Percentiles rank a stretch among this genome's conserved stretches.
These are phyloP conservation scores for Platismatia glauca DNA, from an alignment of 495 filamentous ascomycete species.

Conservation along the genomic window DNA sequence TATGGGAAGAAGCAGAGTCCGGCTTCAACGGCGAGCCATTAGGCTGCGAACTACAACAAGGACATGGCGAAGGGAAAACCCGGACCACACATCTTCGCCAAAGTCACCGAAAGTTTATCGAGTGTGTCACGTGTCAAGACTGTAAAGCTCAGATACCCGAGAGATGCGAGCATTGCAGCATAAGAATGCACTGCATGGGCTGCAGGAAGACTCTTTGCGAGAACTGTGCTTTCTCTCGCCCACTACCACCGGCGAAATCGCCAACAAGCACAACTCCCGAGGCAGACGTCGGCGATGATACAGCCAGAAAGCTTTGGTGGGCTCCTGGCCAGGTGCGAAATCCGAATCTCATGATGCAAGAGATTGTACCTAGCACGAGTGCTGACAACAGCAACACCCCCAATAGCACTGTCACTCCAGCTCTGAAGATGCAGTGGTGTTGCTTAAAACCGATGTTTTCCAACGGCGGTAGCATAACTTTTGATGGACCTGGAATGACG, in stretches of 20 bases:
- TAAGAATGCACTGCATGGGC: conserved; percentile 55
- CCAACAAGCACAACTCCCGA: conserved; percentile 19
- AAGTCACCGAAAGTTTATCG: conserved; percentile 46
- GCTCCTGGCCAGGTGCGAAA: conserved; percentile 44
- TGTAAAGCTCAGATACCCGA: conserved; percentile 46
- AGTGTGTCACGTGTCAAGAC: conserved; percentile 45
- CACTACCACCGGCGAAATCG: conserved; percentile 36
- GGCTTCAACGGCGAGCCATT: conserved; percentile 49
- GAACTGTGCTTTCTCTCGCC: conserved; percentile 51
- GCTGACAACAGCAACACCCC: conserved; percentile 28
- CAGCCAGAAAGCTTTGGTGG: conserved; percentile 42
- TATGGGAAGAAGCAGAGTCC: conserved; percentile 51
- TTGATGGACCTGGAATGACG: conserved; percentile 38
- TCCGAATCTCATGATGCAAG: conserved; percentile 54
- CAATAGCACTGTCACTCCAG: conserved; percentile 31
- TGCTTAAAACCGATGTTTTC: conserved; percentile 56
- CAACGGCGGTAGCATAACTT: conserved; percentile 52
- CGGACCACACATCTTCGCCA: conserved; percentile 45
- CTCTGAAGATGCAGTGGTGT: conserved; percentile 51
- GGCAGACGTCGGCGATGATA: conserved; percentile 16
- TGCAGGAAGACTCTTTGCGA: conserved; percentile 55
- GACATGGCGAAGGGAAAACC: conserved; percentile 47
- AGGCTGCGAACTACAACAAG: conserved; percentile 36
- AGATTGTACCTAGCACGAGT: conserved; percentile 24
- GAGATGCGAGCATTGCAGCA: conserved; percentile 54